Conservation (phyloP, 768 basidiomycete species). For the Fibroporia radiculosa region DNA sequence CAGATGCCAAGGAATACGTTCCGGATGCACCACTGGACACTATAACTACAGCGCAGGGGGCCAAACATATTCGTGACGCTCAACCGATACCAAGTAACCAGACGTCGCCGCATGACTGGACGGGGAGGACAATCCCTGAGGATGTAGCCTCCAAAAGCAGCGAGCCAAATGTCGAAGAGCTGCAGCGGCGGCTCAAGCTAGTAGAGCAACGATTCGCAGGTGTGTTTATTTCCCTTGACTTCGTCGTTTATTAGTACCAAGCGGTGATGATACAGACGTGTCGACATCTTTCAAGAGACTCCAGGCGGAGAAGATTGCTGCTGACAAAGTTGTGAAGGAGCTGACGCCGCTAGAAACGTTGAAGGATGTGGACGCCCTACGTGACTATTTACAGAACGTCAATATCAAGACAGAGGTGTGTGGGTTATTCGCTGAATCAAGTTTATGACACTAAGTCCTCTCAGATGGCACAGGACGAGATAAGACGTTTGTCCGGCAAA, state of each 20-base stretch:
- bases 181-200: conserved; percentile 59
- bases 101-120: no score
- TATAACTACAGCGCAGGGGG: no score
- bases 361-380: conserved; percentile 56
- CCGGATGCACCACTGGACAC: no score
- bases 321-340: conserved; percentile 61
- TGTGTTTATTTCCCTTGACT: conserved; percentile 25
- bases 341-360: conserved; percentile 64
- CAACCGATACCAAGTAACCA: no score
- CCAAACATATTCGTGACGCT: no score
- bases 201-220: conserved; percentile 77
- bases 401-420: conserved; percentile 65
- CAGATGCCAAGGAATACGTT: no score
- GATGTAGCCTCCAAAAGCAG: no score
- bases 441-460: neutral
- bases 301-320: conserved; percentile 62
- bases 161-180: conserved; percentile 38
- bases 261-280: conserved; percentile 58
- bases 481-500: conserved; percentile 64
- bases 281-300: conserved; percentile 71
- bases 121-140: no score
- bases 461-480: conserved; percentile 70
- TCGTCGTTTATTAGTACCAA: conserved; percentile 3
- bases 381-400: conserved; percentile 64
- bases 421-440: neutral